These are phyloP conservation scores for Sporothrix schenckii DNA, from an alignment of 2,329 filamentous ascomycete genomes.

Conservation along the genomic window DNA sequence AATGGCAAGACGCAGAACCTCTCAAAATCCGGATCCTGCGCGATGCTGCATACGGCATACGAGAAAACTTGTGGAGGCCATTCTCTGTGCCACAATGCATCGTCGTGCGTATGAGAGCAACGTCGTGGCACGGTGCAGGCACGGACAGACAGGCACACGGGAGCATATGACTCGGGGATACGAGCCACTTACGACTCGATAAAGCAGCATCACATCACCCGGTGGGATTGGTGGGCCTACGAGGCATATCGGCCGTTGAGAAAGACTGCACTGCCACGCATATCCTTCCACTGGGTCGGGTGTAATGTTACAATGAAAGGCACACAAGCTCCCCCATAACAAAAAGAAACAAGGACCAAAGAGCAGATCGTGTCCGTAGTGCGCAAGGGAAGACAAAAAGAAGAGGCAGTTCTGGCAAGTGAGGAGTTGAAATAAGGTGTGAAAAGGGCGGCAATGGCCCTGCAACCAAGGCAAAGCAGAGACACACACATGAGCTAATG, in stretches of 20 bases:
- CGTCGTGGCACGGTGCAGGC: constrained; percentile 6
- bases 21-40: not conserved
- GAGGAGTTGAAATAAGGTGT: not conserved
- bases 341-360: not conserved
- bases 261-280: constrained; percentile 14
- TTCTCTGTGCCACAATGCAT: not conserved
- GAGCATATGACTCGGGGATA: not conserved
- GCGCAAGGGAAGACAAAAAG: not conserved
- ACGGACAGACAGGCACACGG: not conserved
- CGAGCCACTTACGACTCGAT: not conserved
- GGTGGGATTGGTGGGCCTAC: no score
- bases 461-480: not conserved
- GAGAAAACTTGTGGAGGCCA: not conserved
- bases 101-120: constrained; percentile 14
- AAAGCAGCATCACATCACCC: not conserved
- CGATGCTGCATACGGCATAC: not conserved
- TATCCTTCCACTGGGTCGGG: not conserved
- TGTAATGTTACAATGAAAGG: constrained; percentile 24
- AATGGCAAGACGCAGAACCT: not conserved
- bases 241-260: no score
- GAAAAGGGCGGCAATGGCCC: constrained; percentile 5
- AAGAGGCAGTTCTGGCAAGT: not conserved
- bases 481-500: not conserved
- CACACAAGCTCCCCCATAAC: not conserved
- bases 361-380: not conserved